Percentiles rank a stretch among this genome's conserved stretches.
Evolutionary conservation across 2,329 filamentous ascomycete species (phyloP).

Genomic region (Fusarium solani-melongenae): DNA sequence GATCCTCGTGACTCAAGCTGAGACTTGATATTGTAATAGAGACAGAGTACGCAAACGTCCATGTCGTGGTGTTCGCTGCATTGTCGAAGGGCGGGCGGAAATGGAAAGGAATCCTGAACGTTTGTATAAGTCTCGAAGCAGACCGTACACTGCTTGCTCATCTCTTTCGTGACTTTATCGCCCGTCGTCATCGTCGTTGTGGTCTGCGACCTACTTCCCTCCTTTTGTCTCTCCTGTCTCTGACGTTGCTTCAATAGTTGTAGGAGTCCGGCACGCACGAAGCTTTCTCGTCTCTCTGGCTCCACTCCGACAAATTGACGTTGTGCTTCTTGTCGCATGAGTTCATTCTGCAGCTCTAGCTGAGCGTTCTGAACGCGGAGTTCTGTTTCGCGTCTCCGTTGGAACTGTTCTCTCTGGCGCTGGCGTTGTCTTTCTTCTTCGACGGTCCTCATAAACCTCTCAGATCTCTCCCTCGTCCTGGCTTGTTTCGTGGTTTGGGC

Average conservation of each 20-base stretch:
- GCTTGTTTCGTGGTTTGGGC: no score
- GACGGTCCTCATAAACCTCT: neutral
- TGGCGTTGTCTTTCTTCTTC: neutral
- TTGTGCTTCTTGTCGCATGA: neutral
- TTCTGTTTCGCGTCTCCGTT: neutral
- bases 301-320: neutral
- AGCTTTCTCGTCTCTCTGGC: neutral
- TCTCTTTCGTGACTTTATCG: neutral
- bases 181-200: rapidly evolving
- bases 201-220: neutral
- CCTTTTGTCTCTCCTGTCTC: neutral
- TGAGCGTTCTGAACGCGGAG: neutral
- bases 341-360: neutral
- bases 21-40: neutral
- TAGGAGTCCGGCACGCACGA: neutral
- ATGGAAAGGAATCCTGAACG: neutral
- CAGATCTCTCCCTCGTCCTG: neutral
- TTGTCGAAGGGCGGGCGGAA: neutral
- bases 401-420: neutral
- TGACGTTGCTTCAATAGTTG: neutral
- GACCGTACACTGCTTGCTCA: neutral
- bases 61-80: neutral
- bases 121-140: neutral
- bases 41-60: neutral
- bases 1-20: neutral